Percentiles rank a stretch among this genome's conserved stretches.
These are phyloP conservation scores for Schizosaccharomyces cryophilus DNA, from an alignment of 805 yeast genomes.

Conservation along the genomic window DNA sequence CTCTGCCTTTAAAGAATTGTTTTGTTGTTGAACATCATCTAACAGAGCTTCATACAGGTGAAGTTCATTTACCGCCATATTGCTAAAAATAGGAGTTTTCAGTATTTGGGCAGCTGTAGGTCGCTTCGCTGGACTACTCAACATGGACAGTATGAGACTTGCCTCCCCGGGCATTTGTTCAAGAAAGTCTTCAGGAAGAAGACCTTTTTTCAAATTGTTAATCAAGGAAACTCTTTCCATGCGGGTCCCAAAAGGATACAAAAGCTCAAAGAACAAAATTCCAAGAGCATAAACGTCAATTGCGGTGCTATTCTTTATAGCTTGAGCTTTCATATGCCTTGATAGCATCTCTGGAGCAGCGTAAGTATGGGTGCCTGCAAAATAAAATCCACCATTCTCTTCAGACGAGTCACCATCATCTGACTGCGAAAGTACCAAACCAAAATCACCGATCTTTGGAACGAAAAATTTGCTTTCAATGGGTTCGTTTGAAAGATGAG, in stretches of 20 bases:
- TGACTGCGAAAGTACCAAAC: background rate
- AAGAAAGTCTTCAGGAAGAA: background rate
- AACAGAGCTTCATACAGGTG: background rate
- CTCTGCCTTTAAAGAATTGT: background rate
- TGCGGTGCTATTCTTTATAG: background rate
- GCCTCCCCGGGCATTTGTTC: background rate
- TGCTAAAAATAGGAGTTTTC: background rate
- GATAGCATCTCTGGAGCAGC: background rate
- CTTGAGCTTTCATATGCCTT: background rate
- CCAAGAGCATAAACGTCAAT: constrained; percentile 2
- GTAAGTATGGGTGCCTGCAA: constrained; percentile 1
- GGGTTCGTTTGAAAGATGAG: background rate
- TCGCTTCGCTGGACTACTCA: background rate
- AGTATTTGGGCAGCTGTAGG: background rate
- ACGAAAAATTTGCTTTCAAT: background rate
- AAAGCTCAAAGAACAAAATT: background rate
- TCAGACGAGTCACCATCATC: background rate
- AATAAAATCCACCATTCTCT: no score
- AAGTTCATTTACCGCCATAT: background rate
- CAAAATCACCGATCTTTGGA: constrained; percentile 4
- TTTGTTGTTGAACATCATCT: background rate
- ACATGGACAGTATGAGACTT: background rate
- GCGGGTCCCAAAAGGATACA: constrained; percentile 1
- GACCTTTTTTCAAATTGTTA: background rate
- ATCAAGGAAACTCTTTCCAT: constrained; percentile 2